Evolutionary conservation across 2,329 filamentous ascomycete genomes (phyloP), one percentile per base, ranked within the genome.

Genomic region (Cercospora sp.): DNA sequence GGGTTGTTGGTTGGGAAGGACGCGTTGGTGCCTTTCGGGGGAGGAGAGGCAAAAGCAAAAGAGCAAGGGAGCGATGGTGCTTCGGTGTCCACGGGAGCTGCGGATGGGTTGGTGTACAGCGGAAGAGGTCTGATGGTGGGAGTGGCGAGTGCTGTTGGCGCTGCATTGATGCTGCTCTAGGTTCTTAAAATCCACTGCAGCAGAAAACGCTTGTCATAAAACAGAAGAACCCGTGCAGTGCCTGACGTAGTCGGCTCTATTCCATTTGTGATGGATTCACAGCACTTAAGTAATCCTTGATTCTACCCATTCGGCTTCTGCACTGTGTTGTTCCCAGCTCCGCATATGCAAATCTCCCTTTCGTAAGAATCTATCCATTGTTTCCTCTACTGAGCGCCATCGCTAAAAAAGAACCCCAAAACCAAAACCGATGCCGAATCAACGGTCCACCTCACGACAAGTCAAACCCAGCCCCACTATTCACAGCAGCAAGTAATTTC

Each of bases 391-490:
- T 18, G 5, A 63, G 45, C 61, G 61, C 61, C 61, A 57, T 30
- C 61, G 61, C 61, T 63, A 63, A 63, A n/a, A 12, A 49, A n/a
- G 9, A 49, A 49, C 21, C 37, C 37, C 26, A 30, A 18, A 12
- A 34, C 32, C 10, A 34, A 30, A 37, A 55, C 13, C 4, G 24
- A 55, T 32, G n/a, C 13, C 61, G 21, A 43, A 45, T 34, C 18
- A 40, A 61, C 30, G 6, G 3, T 4, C 30, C 30, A 60, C 60
- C 55, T 66, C 65, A 96, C 93, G 84, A 96, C 73, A 85, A 67
- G 82, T 98, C 94, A 80, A 99, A 99, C 0, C 95, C 94, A 58
- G 95, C 94, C 0, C 93, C 93, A 0, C 92, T 91, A 74, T 92
- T 92, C 21, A 97, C 88, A 8, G 94, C 94, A 80, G 97, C 97